Conservation (phyloP, 108 stramenopile species). For the Tribonema minus region DNA sequence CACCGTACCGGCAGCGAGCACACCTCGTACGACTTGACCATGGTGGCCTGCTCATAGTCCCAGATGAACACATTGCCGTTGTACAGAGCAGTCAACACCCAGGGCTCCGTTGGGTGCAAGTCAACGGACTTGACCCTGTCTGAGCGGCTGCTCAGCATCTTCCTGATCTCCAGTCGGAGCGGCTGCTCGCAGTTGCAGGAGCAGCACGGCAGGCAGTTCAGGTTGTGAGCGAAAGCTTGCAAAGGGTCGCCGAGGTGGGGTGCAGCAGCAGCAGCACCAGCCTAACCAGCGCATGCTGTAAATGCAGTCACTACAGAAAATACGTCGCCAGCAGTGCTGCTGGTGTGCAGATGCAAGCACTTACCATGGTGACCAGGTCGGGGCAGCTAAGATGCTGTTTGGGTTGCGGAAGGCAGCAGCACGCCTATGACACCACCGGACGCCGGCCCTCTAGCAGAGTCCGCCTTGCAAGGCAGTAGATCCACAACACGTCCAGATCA, state of each 20-base stretch:
- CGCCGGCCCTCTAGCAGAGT: too few relatives aligned
- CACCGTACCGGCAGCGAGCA: slow-evolving; percentile 90
- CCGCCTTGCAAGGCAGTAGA: too few relatives aligned
- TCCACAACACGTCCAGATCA: too few relatives aligned
- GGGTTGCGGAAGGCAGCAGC: too few relatives aligned
- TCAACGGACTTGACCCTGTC: slow-evolving; percentile 97
- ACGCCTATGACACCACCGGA: too few relatives aligned
- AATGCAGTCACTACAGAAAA: not conserved
- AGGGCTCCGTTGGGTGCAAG: slow-evolving; percentile 88
- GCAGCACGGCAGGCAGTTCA: not conserved
- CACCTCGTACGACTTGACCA: slow-evolving; percentile 87
- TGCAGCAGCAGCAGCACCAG: not conserved
- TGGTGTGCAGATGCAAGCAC: too few relatives aligned
- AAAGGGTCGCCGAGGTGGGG: not conserved
- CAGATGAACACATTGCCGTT: slow-evolving; percentile 95
- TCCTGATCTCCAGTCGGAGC: slow-evolving; percentile 48
- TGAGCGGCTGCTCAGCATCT: slow-evolving; percentile 54
- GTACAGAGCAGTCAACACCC: slow-evolving; percentile 95
- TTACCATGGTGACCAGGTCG: too few relatives aligned
- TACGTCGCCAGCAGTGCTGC: not conserved
- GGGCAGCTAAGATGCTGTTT: too few relatives aligned
- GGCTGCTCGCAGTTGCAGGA: slow-evolving; percentile 1
- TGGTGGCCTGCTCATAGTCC: slow-evolving; percentile 70
- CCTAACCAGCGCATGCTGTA: not conserved
- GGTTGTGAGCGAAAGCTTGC: not conserved